These are phyloP conservation scores for Kurtzmaniella cleridarum DNA, from an alignment of 805 yeast genomes.

Conservation along the genomic window DNA sequence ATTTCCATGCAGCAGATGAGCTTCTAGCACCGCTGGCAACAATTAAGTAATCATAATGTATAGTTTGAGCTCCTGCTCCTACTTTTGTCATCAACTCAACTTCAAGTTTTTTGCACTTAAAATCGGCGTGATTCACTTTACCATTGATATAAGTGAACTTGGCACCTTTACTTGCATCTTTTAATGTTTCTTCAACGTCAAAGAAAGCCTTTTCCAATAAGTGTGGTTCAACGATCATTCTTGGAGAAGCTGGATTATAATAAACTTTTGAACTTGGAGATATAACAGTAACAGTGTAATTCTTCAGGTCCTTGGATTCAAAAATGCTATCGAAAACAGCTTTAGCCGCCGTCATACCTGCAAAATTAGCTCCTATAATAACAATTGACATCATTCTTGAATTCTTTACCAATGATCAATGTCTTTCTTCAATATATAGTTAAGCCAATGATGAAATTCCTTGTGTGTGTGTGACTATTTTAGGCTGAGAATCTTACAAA, in stretches of 20 bases:
- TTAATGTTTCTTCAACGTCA: constrained; percentile 14
- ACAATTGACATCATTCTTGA: constrained; percentile 18
- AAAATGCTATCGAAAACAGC: constrained; percentile 8
- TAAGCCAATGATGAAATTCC: no score
- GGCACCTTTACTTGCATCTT: constrained; percentile 10
- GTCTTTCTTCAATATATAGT: no score
- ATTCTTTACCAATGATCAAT: no score
- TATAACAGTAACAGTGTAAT: constrained; percentile 16
- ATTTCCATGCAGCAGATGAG: constrained; percentile 19
- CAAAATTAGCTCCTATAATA: constrained; percentile 35
- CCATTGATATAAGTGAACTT: constrained; percentile 19
- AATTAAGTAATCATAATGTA: constrained; percentile 26
- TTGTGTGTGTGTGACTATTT: no score
- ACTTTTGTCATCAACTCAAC: constrained; percentile 7
- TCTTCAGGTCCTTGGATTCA: constrained; percentile 1
- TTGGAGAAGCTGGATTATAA: constrained; percentile 25
- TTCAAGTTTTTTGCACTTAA: constrained; percentile 14
- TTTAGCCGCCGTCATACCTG: constrained; percentile 24
- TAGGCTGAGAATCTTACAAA: no score
- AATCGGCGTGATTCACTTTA: constrained; percentile 18
- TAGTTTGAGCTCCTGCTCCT: background rate
- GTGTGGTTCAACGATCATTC: constrained; percentile 24
- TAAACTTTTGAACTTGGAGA: constrained; percentile 20
- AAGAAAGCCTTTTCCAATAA: constrained; percentile 11
- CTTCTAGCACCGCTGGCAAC: constrained; percentile 30